Conservation (phyloP, 2,329 filamentous ascomycete genomes). For the Aotearoamyces nothofagi region DNA sequence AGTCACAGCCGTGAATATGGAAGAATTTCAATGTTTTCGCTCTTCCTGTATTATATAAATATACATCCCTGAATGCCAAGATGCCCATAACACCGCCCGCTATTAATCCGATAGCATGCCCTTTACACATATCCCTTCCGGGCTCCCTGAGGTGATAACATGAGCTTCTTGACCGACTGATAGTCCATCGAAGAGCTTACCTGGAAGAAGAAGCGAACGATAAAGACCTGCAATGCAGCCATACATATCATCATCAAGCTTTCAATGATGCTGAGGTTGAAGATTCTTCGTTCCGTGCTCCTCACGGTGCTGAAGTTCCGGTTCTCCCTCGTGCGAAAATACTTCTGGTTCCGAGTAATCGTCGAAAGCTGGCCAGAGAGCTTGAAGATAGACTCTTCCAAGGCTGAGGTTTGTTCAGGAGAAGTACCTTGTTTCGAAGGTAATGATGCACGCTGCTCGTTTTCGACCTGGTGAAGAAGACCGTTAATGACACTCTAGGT, state of each 20-base stretch:
- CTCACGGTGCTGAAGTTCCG: conserved; percentile 95
- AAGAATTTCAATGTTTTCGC: too few species aligned
- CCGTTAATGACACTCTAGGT: too few species aligned
- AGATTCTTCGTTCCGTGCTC: conserved; percentile 89
- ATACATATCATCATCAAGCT: conserved; percentile 83
- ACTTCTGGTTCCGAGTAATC: conserved; percentile 94
- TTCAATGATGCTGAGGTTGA: conserved; percentile 95
- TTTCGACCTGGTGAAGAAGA: conserved; percentile 54
- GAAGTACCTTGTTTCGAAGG: conserved; percentile 79
- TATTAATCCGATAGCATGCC: conserved; percentile 1
- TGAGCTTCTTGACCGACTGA: conserved; percentile 8
- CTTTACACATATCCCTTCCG: conserved; percentile 54
- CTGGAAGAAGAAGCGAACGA: conserved; percentile 98
- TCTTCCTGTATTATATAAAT: conserved; percentile 7
- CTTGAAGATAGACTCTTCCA: conserved; percentile 94
- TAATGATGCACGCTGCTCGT: conserved; percentile 67
- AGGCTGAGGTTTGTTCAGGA: conserved; percentile 72
- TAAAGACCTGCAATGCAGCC: conserved; percentile 92
- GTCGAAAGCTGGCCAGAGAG: conserved; percentile 85
- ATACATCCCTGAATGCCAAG: conserved; percentile 10
- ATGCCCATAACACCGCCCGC: too few species aligned
- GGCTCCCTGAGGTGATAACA: conserved; percentile 31
- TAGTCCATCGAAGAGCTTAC: conserved; percentile 25
- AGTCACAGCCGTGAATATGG: too few species aligned
- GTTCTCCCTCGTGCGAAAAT: conserved; percentile 98